Percentiles rank a stretch among this genome's conserved stretches.
Conservation (phyloP, 768 basidiomycete genomes). For the Crassisporium funariophilum region DNA sequence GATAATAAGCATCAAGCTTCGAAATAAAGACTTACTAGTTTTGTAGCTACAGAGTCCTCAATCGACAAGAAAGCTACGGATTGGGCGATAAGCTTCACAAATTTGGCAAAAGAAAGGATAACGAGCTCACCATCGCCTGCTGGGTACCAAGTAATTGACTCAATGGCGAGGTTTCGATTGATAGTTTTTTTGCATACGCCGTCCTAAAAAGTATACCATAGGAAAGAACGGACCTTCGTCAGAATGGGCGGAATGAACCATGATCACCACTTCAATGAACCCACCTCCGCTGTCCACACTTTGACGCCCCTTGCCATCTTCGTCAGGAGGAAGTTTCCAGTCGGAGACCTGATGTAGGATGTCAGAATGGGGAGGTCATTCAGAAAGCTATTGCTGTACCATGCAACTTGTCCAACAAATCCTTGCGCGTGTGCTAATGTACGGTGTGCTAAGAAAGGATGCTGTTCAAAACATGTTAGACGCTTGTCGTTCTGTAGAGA, state of each 20-base stretch:
- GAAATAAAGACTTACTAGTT: conserved; percentile 46
- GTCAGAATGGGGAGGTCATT: neutral
- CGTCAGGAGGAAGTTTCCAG: conserved; percentile 61
- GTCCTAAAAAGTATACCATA: conserved; percentile 42
- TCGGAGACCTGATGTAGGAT: conserved; percentile 55
- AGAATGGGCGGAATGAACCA: conserved; percentile 2
- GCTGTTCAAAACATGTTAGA: conserved; percentile 35
- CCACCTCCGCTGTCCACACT: conserved; percentile 70
- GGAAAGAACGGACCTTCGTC: neutral
- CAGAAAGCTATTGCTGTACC: conserved; percentile 37
- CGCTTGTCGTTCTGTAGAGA: neutral
- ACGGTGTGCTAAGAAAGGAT: conserved; percentile 60
- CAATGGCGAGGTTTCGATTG: conserved; percentile 54
- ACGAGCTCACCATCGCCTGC: conserved; percentile 52
- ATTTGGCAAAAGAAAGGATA: neutral
- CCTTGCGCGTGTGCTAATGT: conserved; percentile 67
- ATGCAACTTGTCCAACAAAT: conserved; percentile 79
- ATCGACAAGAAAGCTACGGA: conserved; percentile 67
- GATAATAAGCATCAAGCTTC: conserved; percentile 10
- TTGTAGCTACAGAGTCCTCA: conserved; percentile 61
- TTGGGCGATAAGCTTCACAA: conserved; percentile 1
- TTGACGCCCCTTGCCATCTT: conserved; percentile 67
- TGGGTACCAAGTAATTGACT: conserved; percentile 71
- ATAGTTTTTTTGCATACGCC: conserved; percentile 72
- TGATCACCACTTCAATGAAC: conserved; percentile 10